Conservation (phyloP, 345 rosid species). For the Syzygium aromaticum region DNA sequence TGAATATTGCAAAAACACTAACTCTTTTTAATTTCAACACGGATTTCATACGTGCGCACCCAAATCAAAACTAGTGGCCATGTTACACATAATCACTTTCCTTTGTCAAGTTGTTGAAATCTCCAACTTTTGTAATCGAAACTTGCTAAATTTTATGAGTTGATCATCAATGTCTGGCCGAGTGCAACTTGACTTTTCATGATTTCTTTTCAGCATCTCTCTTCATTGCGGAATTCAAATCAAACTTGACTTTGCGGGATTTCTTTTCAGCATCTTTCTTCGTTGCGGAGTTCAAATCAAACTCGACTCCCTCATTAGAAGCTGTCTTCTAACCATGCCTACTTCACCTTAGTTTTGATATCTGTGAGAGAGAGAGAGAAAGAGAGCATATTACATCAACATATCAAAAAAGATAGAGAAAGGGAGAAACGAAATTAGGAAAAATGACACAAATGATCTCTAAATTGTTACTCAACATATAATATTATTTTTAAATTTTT, state of each 20-base stretch:
- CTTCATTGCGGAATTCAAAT: not conserved
- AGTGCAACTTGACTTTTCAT: not conserved
- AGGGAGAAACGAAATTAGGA: not conserved
- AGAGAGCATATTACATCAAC: too few species aligned
- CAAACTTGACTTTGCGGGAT: not conserved
- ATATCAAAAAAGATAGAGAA: not conserved
- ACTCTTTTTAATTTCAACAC: not conserved
- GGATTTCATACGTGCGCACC: not conserved
- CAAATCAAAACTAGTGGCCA: not conserved
- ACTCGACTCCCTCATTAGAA: not conserved
- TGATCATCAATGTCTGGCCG: not conserved
- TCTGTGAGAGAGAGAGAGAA: too few species aligned
- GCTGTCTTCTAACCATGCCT: not conserved
- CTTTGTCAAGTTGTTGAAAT: not conserved
- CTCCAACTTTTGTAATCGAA: too few species aligned
- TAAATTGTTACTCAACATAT: too few species aligned
- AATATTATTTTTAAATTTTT: too few species aligned
- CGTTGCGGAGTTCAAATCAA: not conserved
- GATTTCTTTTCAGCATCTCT: not conserved
- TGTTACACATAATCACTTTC: not conserved
- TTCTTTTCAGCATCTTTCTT: not conserved
- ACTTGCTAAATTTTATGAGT: not conserved
- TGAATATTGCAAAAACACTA: not conserved
- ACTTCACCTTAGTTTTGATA: not conserved
- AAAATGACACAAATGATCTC: not conserved